Base-by-base conservation (phyloP, 805 yeast genomes). In the Candida golubevii region DNA sequence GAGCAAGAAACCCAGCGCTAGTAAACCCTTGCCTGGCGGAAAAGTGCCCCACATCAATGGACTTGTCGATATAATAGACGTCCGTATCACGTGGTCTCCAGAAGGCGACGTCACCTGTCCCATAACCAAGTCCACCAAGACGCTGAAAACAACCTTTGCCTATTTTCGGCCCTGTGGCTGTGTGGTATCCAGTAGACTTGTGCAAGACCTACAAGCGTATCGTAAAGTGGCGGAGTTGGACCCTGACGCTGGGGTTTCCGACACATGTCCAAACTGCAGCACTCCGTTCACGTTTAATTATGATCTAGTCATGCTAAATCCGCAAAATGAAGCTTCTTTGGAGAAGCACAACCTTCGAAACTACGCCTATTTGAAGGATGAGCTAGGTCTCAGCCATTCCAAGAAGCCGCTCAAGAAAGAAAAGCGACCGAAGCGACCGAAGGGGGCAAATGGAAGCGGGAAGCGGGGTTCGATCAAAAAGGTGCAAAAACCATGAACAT, bases 151-250 rank as follows among this genome's bases (percentile, higher is more conserved):
- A 15, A 39, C 50, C 2, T 63, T 60, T 39, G 60, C 57, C 7
- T 69, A 67, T 39, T 54, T 63, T 18, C 58, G 74, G 36, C 42
- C 59, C 0, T 71, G 75, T 55, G 75, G 75, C 12, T 70, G 75
- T 51, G 65, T 69, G 1, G 14, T 69, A 9, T 57, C 66, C 4
- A 49, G 53, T 36, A 62, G 56, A 36, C 43, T 60, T 4, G 45
- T 66, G 7, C 40, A 48, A 7, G 58, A 57, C 23, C 14, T 65
- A 7, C 48, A 49, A 10, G 39, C 39, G 14, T 47, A 49, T 35
- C 35, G 38, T 9, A 44, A 42, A 27, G 36, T 51, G 26, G 27
- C 38, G 4, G 53, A 41, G 6, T 38, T 30, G 9, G 42, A 14
- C 13, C 42, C 37, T 12, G 35, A 47, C 8, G 50, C 53, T 0